Evolutionary conservation across 2,329 filamentous ascomycete genomes (phyloP), one percentile per base, ranked within the genome.

Genomic region (Penicillium sp.): DNA sequence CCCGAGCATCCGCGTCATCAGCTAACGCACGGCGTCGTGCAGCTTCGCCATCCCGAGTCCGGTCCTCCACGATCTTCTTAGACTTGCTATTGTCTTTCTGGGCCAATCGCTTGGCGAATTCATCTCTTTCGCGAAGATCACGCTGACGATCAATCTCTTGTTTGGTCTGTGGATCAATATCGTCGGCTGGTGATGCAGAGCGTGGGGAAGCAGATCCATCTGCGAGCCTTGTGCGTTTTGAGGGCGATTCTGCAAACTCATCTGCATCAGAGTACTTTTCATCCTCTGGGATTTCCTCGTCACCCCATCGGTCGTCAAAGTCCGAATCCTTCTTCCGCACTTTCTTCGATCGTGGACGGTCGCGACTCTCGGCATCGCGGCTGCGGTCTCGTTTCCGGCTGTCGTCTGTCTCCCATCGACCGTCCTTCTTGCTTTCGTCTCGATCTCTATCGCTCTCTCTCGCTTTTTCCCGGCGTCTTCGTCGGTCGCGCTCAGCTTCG

Each of bases 241-340:
- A 80, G 2, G 87, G 84, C 0, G 89, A 89, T 61, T 89, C 86
- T 43, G 82, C 77, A 47, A 89, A 88, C 15, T 89, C 86, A 1
- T 78, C 79, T 11, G 77, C 78, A 4, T 78, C 78, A 11, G 78
- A 77, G 29, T 69, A 51, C 3, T 56, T 23, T 31, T 66, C 73
- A n/a, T 67, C 69, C 40, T 69, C 70, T 6, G 62, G 57, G 3
- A 71, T 57, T 63, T 90, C 89, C 67, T 92, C 89, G 64, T 94
- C 90, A 1, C 86, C 90, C 90, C 91, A 95, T 51, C 89, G 80
- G 67, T 92, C 88, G 46, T 92, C 88, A 61, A 88, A 87, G 60
- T 75, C 79, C 6, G 68, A 66, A 48, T 80, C 79, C 57, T 78
- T 74, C 55, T 75, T 75, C 53, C 83, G 75, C 45, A 82, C 69